These are phyloP conservation scores for Salvia splendens DNA, from an alignment of 257 asterid genomes.

Conservation along the genomic window DNA sequence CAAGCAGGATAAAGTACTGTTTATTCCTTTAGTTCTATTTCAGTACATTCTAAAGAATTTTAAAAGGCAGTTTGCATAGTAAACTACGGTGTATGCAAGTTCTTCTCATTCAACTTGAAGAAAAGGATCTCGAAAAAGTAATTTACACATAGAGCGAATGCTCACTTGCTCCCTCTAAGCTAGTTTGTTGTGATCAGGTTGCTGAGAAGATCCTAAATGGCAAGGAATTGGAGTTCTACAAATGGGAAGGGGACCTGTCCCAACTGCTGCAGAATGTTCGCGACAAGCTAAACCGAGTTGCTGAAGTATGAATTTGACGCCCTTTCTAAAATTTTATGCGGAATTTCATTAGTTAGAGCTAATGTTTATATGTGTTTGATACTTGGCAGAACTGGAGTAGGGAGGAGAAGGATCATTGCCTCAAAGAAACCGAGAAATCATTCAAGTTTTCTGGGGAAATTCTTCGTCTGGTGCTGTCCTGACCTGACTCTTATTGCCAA, in stretches of 20 bases:
- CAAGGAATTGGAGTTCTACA: constrained; percentile 81
- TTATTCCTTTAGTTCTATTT: too few relatives aligned
- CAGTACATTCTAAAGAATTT: too few relatives aligned
- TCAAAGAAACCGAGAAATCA: constrained; percentile 91
- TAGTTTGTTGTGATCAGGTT: constrained; percentile 37
- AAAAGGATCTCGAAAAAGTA: too few relatives aligned
- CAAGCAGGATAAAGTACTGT: too few relatives aligned
- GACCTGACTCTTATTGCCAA: too few relatives aligned
- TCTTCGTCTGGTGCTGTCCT: constrained; percentile 64
- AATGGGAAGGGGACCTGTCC: constrained; percentile 74
- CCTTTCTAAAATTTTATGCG: not conserved
- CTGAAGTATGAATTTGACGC: constrained; percentile 44
- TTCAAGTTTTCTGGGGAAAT: constrained; percentile 83
- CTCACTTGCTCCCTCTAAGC: too few relatives aligned
- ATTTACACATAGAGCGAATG: too few relatives aligned
- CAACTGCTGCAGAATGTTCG: constrained; percentile 71
- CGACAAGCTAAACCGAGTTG: constrained; percentile 70
- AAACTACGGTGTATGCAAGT: too few relatives aligned
- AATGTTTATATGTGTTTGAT: not conserved
- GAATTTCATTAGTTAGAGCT: not conserved
- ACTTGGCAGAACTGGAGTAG: constrained; percentile 67
- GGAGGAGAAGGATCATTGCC: constrained; percentile 86
- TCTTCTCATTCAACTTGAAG: too few relatives aligned
- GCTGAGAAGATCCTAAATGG: constrained; percentile 66
- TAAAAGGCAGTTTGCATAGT: too few relatives aligned